A percentile compares a stretch with the other conserved stretches of the same genome.
Evolutionary conservation across 345 rosid genomes (phyloP).

Genomic region (Euphorbia tirucalli): DNA sequence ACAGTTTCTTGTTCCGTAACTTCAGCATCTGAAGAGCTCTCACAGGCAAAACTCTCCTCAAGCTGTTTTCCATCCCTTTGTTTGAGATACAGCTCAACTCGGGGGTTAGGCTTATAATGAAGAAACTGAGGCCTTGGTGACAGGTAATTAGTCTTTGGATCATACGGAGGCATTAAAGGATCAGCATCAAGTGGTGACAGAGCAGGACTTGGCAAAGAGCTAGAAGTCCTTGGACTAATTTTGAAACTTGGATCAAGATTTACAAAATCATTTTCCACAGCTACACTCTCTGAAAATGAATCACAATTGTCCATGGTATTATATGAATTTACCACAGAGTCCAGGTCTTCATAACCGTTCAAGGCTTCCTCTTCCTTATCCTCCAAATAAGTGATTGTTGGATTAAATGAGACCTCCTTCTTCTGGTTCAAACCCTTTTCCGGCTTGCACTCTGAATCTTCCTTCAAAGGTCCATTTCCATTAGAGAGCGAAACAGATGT

Average conservation of each 20-base stretch:
- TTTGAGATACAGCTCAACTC: constrained; percentile 38
- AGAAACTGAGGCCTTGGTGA: constrained; percentile 68
- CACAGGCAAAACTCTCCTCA: constrained; percentile 47
- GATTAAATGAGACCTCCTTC: constrained; percentile 38
- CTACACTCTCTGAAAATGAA: constrained; percentile 8
- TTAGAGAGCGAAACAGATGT: constrained; percentile 47
- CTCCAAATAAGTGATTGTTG: constrained; percentile 33
- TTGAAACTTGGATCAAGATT: constrained; percentile 47
- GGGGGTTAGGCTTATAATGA: constrained; percentile 58
- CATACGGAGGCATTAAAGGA: constrained; percentile 52
- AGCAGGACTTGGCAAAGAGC: constrained; percentile 32
- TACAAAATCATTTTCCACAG: constrained; percentile 36
- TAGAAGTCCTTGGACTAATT: constrained; percentile 37
- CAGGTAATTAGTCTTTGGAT: constrained; percentile 55
- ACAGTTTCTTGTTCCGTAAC: constrained; percentile 43
- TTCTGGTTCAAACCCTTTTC: constrained; percentile 24
- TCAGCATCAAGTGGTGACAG: constrained; percentile 63
- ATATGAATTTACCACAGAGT: constrained; percentile 7
- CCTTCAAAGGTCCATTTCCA: constrained; percentile 32
- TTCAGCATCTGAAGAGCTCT: constrained; percentile 50
- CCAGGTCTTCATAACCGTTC: constrained; percentile 17
- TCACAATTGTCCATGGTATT: constrained; percentile 6
- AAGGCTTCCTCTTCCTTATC: constrained; percentile 16
- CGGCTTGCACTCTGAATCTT: constrained; percentile 29
- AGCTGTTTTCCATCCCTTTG: constrained; percentile 45